Conservation (phyloP, 306 rosid genomes). For the Vicia faba region DNA sequence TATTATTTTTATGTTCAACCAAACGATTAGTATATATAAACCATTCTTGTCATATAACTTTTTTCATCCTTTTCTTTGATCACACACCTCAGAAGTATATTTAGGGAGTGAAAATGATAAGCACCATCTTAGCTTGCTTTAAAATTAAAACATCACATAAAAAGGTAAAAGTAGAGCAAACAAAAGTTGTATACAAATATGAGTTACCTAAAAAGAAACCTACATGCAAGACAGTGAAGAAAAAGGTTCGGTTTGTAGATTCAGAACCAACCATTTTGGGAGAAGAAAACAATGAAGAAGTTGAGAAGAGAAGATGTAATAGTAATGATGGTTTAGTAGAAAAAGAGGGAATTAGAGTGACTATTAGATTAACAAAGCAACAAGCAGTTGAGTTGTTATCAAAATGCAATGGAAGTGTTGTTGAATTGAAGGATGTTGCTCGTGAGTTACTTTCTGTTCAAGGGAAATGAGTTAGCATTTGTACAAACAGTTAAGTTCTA, state of each 20-base stretch:
- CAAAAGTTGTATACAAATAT: conserved; percentile 1
- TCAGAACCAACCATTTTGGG: conserved; percentile 50
- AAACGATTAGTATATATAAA: conserved; percentile 2
- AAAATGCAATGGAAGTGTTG: too few relatives aligned
- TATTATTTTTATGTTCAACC: not conserved
- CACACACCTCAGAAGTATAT: too few relatives aligned
- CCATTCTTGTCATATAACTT: too few relatives aligned
- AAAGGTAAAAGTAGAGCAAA: conserved; percentile 24
- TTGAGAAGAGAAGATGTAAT: not conserved
- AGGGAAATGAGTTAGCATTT: too few relatives aligned
- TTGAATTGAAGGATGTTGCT: too few relatives aligned
- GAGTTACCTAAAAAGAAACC: conserved; percentile 44
- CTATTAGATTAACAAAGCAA: too few relatives aligned
- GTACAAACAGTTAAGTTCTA: too few relatives aligned
- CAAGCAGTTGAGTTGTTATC: too few relatives aligned
- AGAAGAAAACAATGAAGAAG: conserved; percentile 34
- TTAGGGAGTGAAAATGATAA: too few relatives aligned
- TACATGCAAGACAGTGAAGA: conserved; percentile 38
- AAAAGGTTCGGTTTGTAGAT: conserved; percentile 33
- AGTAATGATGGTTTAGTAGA: not conserved
- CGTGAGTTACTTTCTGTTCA: too few relatives aligned
- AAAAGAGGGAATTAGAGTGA: conserved; percentile 48
- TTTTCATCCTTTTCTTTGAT: too few relatives aligned
- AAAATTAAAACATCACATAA: conserved; percentile 9
- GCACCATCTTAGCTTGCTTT: conserved; percentile 37